Conservation (phyloP, 140 eudicot species). For the Cichorium intybus region DNA sequence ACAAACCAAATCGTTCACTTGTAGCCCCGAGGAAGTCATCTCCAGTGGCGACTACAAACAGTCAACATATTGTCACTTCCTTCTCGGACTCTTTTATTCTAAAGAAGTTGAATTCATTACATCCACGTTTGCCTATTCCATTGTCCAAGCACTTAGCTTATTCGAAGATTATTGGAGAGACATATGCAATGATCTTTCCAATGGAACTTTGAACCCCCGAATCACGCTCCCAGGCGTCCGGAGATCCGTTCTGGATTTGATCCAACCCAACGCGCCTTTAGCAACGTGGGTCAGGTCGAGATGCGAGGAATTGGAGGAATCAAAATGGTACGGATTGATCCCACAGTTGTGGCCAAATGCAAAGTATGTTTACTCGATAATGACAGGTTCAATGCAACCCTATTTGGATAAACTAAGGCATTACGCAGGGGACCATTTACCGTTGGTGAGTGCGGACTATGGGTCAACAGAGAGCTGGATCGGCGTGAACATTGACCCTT, state of each 20-base stretch:
- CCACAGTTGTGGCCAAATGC: conserved; percentile 76
- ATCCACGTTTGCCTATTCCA: conserved; percentile 67
- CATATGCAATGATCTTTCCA: conserved; percentile 47
- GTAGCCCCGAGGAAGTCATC: conserved; percentile 78
- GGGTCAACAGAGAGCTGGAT: conserved; percentile 95
- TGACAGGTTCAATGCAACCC: conserved; percentile 89
- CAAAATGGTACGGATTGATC: conserved; percentile 53
- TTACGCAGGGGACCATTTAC: conserved; percentile 61
- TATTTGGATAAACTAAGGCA: conserved; percentile 62
- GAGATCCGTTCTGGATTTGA: conserved; percentile 37
- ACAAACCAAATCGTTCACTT: conserved; percentile 52
- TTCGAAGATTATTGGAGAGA: conserved; percentile 63
- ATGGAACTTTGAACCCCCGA: conserved; percentile 51
- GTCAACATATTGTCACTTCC: conserved; percentile 82
- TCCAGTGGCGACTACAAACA: conserved; percentile 69
- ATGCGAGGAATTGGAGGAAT: conserved; percentile 48
- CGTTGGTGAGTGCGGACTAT: conserved; percentile 79
- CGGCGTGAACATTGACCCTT: conserved; percentile 74
- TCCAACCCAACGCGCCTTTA: conserved; percentile 38
- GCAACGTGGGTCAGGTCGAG: conserved; percentile 33
- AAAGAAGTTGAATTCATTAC: conserved; percentile 60
- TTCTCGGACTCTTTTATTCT: conserved; percentile 55
- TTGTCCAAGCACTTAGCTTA: conserved; percentile 67
- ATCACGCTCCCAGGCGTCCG: conserved; percentile 43
- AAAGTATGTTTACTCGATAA: conserved; percentile 66